A percentile compares a stretch with the other conserved stretches of the same genome.
Evolutionary conservation across 192 early-diverging fungal genomes (phyloP).

Genomic region (Backusella mclennaniae): DNA sequence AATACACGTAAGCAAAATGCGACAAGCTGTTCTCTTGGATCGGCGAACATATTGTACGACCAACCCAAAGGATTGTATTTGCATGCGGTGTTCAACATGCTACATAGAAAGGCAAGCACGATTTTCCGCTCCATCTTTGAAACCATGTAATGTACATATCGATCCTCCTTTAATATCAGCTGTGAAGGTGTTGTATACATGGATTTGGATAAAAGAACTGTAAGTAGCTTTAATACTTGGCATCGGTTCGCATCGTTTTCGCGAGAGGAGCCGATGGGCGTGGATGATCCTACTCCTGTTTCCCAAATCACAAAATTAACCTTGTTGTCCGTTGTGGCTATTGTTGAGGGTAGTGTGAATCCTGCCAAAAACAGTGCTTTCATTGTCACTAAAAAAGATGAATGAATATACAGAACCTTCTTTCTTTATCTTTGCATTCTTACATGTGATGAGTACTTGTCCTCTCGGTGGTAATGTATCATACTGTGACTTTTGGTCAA

Average conservation of each 20-base stretch:
- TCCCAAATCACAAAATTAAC: conserved; percentile 77
- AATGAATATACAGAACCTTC: too few species aligned
- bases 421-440: background rate
- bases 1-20: conserved; percentile 65
- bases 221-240: conserved; percentile 76
- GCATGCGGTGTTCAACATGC: conserved; percentile 78
- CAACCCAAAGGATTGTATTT: conserved; percentile 84
- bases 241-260: conserved; percentile 68
- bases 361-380: conserved; percentile 65
- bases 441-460: conserved; percentile 48
- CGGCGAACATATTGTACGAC: conserved; percentile 75
- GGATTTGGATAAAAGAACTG: conserved; percentile 73
- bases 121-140: conserved; percentile 62
- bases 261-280: conserved; percentile 62
- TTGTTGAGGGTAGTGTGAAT: conserved; percentile 62
- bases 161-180: conserved; percentile 49
- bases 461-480: conserved; percentile 38
- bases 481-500: conserved; percentile 8
- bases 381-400: conserved; percentile 18
- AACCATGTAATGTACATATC: conserved; percentile 55
- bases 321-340: conserved; percentile 26
- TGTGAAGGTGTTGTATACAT: conserved; percentile 69
- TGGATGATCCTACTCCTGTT: conserved; percentile 70
- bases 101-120: conserved; percentile 81
- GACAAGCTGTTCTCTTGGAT: conserved; percentile 73